Evolutionary conservation across 1,284 basidiomycete genomes (phyloP).

Genomic region (Porodaedalea pini): DNA sequence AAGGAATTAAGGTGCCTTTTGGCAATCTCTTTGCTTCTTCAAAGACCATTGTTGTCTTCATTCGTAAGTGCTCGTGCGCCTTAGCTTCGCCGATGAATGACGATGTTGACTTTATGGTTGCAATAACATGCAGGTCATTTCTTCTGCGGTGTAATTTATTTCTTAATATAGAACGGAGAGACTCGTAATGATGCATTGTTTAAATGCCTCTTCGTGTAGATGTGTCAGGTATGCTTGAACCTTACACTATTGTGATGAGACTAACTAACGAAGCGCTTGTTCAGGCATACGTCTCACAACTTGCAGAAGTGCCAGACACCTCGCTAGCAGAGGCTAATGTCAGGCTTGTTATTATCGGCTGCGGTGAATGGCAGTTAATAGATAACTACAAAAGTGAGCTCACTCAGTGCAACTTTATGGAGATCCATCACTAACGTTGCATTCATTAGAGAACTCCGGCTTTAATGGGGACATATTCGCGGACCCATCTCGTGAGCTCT

Average conservation of each 20-base stretch:
- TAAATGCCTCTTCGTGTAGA: constrained; percentile 30
- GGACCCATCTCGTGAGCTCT: constrained; percentile 53
- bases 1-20: constrained; percentile 47
- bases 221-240: constrained; percentile 39
- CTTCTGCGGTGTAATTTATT: constrained; percentile 53
- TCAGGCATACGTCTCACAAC: constrained; percentile 52
- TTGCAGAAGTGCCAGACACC: constrained; percentile 43
- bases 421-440: background rate
- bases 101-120: background rate
- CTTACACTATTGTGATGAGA: background rate
- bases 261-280: constrained; percentile 16
- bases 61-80: constrained; percentile 42
- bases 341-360: constrained; percentile 56
- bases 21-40: constrained; percentile 45
- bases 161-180: background rate
- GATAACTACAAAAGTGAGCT: constrained; percentile 47
- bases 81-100: constrained; percentile 5
- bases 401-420: background rate
- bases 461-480: constrained; percentile 53
- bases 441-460: constrained; percentile 41
- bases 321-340: constrained; percentile 40
- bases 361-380: constrained; percentile 57
- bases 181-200: constrained; percentile 11
- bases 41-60: constrained; percentile 61
- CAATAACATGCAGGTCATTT: constrained; percentile 50